These are phyloP conservation scores for Pugionium dolabratum DNA, from an alignment of 345 rosid species.

Conservation along the genomic window DNA sequence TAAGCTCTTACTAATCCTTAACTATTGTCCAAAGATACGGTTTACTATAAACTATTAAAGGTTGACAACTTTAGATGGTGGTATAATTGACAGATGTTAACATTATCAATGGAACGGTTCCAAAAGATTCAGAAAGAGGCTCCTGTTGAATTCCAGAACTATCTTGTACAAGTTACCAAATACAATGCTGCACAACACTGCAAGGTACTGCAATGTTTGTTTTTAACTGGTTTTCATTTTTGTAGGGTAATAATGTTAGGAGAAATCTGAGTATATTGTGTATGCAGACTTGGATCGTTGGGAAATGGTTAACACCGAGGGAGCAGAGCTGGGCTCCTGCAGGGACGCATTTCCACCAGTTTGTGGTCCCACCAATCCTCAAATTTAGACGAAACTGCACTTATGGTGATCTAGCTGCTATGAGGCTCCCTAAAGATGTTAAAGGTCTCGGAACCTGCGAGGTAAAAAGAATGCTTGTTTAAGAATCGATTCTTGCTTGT, in stretches of 20 bases:
- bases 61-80: not conserved
- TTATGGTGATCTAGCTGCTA: conserved; percentile 96
- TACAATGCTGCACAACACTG: conserved; percentile 86
- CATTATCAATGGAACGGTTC: conserved; percentile 77
- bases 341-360: conserved; percentile 94
- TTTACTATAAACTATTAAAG: not conserved
- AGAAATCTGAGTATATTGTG: not conserved
- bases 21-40: not conserved
- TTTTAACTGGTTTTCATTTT: not conserved
- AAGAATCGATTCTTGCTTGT: not conserved
- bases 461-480: conserved; percentile 45
- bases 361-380: conserved; percentile 91
- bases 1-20: conserved; percentile 38
- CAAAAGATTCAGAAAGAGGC: conserved; percentile 89
- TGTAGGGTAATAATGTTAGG: not conserved
- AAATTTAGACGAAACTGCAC: conserved; percentile 78
- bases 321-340: conserved; percentile 94
- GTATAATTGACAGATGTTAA: conserved; percentile 69
- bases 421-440: conserved; percentile 86
- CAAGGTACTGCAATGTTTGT: conserved; percentile 49
- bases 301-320: conserved; percentile 90
- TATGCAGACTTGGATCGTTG: conserved; percentile 91
- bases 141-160: conserved; percentile 67
- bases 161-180: conserved; percentile 90
- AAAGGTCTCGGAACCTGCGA: conserved; percentile 89